Base-by-base conservation (phyloP, 73 alveolate genomes). In the Symbiodinium pilosum region DNA sequence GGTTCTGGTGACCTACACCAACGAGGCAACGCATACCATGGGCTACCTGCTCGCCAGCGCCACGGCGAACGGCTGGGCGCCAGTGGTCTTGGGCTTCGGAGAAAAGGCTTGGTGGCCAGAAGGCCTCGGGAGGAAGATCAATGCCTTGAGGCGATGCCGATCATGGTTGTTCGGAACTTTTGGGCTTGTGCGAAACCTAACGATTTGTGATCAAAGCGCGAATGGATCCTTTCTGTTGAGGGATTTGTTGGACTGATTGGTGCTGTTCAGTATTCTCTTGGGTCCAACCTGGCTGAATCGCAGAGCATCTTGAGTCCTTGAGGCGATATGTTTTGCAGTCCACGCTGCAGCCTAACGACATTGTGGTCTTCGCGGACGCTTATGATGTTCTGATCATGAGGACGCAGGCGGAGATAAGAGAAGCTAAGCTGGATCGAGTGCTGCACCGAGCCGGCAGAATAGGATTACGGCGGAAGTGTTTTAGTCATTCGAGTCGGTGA, bases 81-180 rank as follows among this genome's bases (percentile, higher is more conserved):
- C 85, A 21, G 41, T n/a, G 43, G 43, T 71, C 44, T 21, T 71
- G 85, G 85, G 85, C 85, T n/a, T 71, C 43, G 85, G 85, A n/a
- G 85, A 71, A 26, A 12, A 28, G 26, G 59, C 59, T 47, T 71
- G 85, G 85, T 71, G 85, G 85, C 85, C 85, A 12, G 85, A 71
- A n/a, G 85, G 85, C 43, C 85, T 71, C 85, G 85, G 85, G n/a
- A 42, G 85, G 43, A 71, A 71, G 85, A 71, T 71, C 85, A 71
- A 71, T 36, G 85, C 85, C 43, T 36, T 71, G 85, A 7, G 83
- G 85, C 43, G 41, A 71, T 71, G 71, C 12, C 71, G 71, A 12
- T 12, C 71, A 52, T 21, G 21, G 30, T 12, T 21, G 71, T 52
- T 12, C 71, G 71, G 71, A 21, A 52, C 30, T 12, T 12, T 12